Evolutionary conservation across 2,329 filamentous ascomycete genomes (phyloP), one percentile per base, ranked within the genome.

Genomic region (Eutypella sp.): DNA sequence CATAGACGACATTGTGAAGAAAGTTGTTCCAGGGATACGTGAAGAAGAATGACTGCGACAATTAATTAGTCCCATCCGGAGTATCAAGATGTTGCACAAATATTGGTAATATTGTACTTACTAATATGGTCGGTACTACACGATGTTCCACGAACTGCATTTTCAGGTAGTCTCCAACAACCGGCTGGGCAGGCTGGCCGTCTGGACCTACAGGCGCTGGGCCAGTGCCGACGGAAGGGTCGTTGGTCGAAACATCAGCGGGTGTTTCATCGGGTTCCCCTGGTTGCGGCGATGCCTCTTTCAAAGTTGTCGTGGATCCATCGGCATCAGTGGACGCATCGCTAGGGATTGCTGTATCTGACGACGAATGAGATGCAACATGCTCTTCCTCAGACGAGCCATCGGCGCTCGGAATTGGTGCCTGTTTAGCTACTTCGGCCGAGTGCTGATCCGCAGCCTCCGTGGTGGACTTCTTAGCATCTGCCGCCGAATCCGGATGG

Each of bases 21-120:
- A 99, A 99, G 66, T 99, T 99, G 68, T 99, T 99, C 93, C 93
- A 99, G 1, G 93, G 92, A 61, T 97, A 99, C 48, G 86, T 83
- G 73, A 99, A 99, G 71, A 99, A 99, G 73, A 97, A 97, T 47
- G 90, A 88, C 89, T 95, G 53, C 25, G 22, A 37, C 51, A 52
- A 47, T 58, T 50, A 59, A 55, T 43, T 43, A n/a, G n/a, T n/a
- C n/a, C n/a, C n/a, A n/a, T n/a, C n/a, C n/a, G n/a, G n/a, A n/a
- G n/a, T n/a, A n/a, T n/a, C n/a, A n/a, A n/a, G n/a, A n/a, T n/a
- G n/a, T n/a, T n/a, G n/a, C n/a, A n/a, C n/a, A n/a, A n/a, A n/a
- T n/a, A n/a, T 22, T 10, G 36, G 36, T 33, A 9, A 29, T 13
- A 34, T 31, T 6, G 29, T 8, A 55, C 85, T 77, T 76, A 95